These are phyloP conservation scores for Wickerhamiella infanticola DNA, from an alignment of 1,139 yeast species.

Conservation along the genomic window DNA sequence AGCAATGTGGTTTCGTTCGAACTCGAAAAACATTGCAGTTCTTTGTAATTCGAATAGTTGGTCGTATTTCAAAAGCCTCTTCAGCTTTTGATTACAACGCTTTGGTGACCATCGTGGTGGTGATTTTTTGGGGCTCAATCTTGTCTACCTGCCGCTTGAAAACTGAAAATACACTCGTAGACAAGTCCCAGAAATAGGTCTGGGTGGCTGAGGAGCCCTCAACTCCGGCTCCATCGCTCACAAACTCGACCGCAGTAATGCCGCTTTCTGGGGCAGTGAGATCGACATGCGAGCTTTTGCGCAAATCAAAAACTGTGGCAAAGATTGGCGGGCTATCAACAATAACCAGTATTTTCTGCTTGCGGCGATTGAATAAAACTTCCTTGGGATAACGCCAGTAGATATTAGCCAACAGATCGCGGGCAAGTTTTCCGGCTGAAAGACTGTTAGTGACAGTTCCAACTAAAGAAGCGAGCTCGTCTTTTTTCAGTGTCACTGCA, in stretches of 20 bases:
- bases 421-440: background rate
- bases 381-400: background rate
- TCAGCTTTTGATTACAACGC: background rate
- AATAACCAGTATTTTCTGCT: constrained; percentile 3
- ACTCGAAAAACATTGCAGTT: no score
- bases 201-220: background rate
- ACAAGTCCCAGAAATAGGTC: constrained; percentile 1
- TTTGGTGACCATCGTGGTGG: background rate
- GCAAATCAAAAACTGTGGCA: constrained; percentile 4
- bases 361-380: constrained; percentile 3
- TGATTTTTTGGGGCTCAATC: constrained; percentile 1
- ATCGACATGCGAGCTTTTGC: background rate
- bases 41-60: no score
- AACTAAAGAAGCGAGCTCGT: background rate
- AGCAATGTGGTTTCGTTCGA: no score
- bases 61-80: no score
- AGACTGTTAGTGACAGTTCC: background rate
- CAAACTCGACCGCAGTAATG: background rate
- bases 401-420: background rate
- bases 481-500: background rate
- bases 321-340: background rate
- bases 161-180: constrained; percentile 2
- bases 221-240: constrained; percentile 3
- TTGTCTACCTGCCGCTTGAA: constrained; percentile 1
- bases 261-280: background rate